Evolutionary conservation across 148 eudicot species (phyloP).

Genomic region (Nepenthes mirabilis): DNA sequence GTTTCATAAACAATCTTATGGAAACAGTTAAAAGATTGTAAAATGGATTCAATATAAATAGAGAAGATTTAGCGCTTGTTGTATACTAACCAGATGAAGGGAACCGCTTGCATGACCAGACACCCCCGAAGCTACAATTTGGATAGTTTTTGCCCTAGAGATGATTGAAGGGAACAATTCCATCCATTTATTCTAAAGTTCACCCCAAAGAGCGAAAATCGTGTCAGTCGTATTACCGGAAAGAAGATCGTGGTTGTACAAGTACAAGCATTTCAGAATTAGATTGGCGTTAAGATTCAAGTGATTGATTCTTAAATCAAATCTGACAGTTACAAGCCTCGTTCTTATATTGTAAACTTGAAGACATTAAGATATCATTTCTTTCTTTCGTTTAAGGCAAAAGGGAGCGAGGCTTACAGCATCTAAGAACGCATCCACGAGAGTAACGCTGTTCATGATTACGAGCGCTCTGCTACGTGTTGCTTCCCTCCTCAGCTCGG

Average conservation of each 20-base stretch:
- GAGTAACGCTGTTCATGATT: constrained; percentile 82
- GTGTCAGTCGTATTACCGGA: no score
- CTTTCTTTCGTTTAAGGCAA: no score
- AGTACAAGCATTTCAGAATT: no score
- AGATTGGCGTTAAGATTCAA: no score
- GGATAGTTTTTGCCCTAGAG: constrained; percentile 72
- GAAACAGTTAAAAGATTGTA: background rate
- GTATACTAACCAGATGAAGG: constrained; percentile 61
- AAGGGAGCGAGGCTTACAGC: constrained; percentile 33
- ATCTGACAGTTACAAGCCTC: no score
- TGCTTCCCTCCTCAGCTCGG: constrained; percentile 43
- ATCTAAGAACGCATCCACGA: constrained; percentile 85
- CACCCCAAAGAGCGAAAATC: no score
- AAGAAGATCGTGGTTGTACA: no score
- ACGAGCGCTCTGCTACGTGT: constrained; percentile 58
- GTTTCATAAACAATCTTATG: background rate
- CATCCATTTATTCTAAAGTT: constrained; percentile 59
- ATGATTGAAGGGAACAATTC: constrained; percentile 82
- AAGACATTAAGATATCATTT: no score
- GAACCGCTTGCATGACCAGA: constrained; percentile 72
- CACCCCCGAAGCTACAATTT: constrained; percentile 45
- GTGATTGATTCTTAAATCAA: no score
- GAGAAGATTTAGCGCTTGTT: background rate
- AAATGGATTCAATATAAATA: background rate
- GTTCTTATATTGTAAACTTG: no score